These are phyloP conservation scores for Suhomyces maxii DNA, from an alignment of 1,139 yeast species.

Conservation along the genomic window DNA sequence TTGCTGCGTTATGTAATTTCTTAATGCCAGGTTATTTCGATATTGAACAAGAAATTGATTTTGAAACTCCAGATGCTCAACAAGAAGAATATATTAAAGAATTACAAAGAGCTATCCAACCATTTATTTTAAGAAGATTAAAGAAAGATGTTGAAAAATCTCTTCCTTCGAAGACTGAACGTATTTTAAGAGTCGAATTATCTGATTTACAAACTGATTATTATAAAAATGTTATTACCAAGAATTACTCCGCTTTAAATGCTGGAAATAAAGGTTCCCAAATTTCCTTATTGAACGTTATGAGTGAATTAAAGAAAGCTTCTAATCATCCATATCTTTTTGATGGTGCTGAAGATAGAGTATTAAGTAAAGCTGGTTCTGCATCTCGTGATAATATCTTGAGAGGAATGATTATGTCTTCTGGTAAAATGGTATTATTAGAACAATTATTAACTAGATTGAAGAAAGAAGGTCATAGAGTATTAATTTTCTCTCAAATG, in stretches of 20 bases:
- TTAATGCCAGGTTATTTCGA: constrained; percentile 91
- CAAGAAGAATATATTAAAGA: constrained; percentile 89
- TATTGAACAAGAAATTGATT: constrained; percentile 93
- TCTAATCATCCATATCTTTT: constrained; percentile 95
- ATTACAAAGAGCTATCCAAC: constrained; percentile 80
- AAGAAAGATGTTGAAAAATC: constrained; percentile 98
- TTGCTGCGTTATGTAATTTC: constrained; percentile 92
- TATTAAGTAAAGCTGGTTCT: constrained; percentile 61
- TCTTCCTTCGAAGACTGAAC: constrained; percentile 89
- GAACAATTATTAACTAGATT: constrained; percentile 85
- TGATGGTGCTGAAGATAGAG: constrained; percentile 89
- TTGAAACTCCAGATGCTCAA: constrained; percentile 76
- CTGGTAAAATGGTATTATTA: constrained; percentile 95
- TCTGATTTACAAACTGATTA: constrained; percentile 95
- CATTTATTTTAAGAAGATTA: constrained; percentile 86
- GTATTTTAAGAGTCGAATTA: constrained; percentile 90
- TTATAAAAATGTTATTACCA: constrained; percentile 88
- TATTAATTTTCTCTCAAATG: constrained; percentile 93
- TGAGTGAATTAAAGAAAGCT: constrained; percentile 95
- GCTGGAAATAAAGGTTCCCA: constrained; percentile 79
- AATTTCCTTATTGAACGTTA: constrained; percentile 81
- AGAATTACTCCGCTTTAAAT: constrained; percentile 86
- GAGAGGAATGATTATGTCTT: constrained; percentile 93
- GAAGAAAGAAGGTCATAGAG: constrained; percentile 93
- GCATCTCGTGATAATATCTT: constrained; percentile 73